Conservation (phyloP, 2,329 filamentous ascomycete species). For the Zymoseptoria brevis region DNA sequence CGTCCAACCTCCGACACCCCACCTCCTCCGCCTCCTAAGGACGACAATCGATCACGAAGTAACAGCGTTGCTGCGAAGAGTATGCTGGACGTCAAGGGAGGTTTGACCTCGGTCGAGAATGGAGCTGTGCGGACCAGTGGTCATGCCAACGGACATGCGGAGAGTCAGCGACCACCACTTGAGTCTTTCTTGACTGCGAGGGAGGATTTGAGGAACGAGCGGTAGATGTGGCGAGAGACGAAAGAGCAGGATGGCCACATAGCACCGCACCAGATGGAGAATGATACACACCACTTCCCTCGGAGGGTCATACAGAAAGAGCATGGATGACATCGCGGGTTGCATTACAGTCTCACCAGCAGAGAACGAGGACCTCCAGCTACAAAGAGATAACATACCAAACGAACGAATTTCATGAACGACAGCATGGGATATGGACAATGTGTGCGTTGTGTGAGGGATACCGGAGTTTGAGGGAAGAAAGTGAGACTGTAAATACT, state of each 20-base stretch:
- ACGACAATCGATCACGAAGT: neutral
- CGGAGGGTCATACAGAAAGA: neutral
- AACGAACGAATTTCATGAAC: neutral
- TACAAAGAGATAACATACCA: neutral
- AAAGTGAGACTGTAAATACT: neutral
- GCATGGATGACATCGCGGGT: neutral
- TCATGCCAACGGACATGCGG: neutral
- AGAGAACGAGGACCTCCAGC: neutral
- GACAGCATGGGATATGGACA: neutral
- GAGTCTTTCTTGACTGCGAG: conserved; percentile 50
- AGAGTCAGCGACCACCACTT: conserved; percentile 34
- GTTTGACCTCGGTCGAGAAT: neutral
- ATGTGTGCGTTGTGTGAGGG: neutral
- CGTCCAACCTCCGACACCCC: neutral
- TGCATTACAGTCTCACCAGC: neutral
- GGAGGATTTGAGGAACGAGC: conserved; percentile 23
- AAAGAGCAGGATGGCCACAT: neutral
- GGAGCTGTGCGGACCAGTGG: neutral
- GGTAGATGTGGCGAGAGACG: neutral
- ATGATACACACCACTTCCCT: neutral
- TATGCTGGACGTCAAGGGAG: neutral
- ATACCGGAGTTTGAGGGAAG: neutral
- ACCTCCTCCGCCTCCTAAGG: conserved; percentile 3
- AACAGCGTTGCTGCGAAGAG: neutral
- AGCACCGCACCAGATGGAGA: neutral